Evolutionary conservation across 768 basidiomycete species (phyloP).

Genomic region (Xerocomellus chrysenteron): DNA sequence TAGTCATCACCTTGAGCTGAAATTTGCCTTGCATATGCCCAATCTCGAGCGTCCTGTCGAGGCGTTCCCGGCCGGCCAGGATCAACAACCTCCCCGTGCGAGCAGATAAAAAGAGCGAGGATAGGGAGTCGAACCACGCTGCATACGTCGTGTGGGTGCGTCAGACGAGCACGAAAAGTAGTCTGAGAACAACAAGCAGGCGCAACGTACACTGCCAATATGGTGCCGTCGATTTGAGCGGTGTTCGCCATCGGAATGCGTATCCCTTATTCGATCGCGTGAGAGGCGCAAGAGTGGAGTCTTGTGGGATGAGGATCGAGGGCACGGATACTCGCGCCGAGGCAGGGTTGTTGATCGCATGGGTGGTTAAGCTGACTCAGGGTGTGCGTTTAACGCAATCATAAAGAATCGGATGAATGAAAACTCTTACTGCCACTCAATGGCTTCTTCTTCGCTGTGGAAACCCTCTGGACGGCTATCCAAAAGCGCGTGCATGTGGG

Average conservation of each 20-base stretch:
- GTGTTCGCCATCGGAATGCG: constrained; percentile 76
- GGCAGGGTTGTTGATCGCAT: constrained; percentile 73
- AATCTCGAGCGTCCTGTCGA: constrained; percentile 93
- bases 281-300: constrained; percentile 33
- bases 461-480: constrained; percentile 86
- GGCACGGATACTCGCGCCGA: constrained; percentile 93
- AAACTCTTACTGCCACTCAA: constrained; percentile 89
- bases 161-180: background rate
- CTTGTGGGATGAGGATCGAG: constrained; percentile 57
- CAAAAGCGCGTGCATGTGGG: constrained; percentile 87
- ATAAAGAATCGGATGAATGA: background rate
- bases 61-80: constrained; percentile 88
- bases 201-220: constrained; percentile 79
- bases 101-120: constrained; percentile 71
- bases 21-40: constrained; percentile 98
- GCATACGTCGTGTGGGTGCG: background rate
- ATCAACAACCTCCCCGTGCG: constrained; percentile 84
- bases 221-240: constrained; percentile 77
- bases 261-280: constrained; percentile 26
- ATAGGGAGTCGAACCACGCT: constrained; percentile 93
- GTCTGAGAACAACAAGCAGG: background rate
- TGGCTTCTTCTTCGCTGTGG: constrained; percentile 75
- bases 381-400: background rate
- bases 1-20: constrained; percentile 76
- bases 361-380: constrained; percentile 62